These are phyloP conservation scores for Elaeis oleifera DNA, from an alignment of 202 grass and related monocot genomes.

Conservation along the genomic window DNA sequence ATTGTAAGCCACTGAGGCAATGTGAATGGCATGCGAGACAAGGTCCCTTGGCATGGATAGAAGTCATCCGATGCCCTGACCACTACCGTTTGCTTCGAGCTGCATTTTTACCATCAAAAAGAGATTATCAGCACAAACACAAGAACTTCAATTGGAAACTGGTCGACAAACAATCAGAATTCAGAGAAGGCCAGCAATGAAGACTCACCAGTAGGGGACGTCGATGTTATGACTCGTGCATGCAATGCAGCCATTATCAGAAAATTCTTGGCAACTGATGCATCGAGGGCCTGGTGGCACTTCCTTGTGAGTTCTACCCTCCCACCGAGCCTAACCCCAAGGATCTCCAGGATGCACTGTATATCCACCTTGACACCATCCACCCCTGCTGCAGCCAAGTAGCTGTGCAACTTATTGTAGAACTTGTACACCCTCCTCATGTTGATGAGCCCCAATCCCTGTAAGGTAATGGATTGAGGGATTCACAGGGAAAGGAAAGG, in stretches of 20 bases:
- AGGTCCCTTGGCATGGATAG: constrained; percentile 68
- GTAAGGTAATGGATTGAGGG: constrained; percentile 30
- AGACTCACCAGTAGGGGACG: constrained; percentile 50
- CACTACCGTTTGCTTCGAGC: constrained; percentile 83
- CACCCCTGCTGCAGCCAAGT: constrained; percentile 60
- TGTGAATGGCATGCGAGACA: constrained; percentile 82
- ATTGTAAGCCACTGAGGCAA: constrained; percentile 79
- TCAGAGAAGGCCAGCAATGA: background rate
- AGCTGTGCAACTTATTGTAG: constrained; percentile 86
- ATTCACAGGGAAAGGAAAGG: too few relatives aligned
- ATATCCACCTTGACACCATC: constrained; percentile 92
- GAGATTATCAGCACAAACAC: background rate
- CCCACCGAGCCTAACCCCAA: constrained; percentile 59
- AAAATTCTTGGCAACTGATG: constrained; percentile 75
- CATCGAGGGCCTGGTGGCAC: constrained; percentile 78
- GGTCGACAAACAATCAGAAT: background rate
- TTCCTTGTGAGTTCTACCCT: constrained; percentile 55
- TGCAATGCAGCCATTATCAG: constrained; percentile 82
- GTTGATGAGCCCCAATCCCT: constrained; percentile 79
- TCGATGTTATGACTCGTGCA: constrained; percentile 98
- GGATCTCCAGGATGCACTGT: constrained; percentile 77
- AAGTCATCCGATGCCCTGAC: constrained; percentile 88
- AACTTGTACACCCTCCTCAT: constrained; percentile 75
- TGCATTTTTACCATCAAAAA: too few relatives aligned
- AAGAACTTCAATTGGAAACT: too few relatives aligned